Conservation (phyloP, 2,329 filamentous ascomycete genomes). For the Fonsecaea nubica region DNA sequence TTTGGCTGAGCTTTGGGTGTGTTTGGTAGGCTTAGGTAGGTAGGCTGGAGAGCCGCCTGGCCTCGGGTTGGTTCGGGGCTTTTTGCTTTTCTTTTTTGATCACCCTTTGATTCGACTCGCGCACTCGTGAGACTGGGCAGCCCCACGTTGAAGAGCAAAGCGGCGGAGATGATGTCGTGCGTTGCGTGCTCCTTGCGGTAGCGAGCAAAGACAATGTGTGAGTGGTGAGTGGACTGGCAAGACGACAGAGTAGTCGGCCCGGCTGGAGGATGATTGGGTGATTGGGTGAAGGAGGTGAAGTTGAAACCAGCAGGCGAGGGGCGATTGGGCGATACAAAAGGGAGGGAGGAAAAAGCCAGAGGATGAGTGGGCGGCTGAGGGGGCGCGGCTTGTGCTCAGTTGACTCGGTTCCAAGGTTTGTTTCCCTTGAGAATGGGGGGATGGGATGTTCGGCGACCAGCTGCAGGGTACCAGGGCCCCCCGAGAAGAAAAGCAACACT, state of each 20-base stretch:
- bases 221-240: conserved; percentile 27
- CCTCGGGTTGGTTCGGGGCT: conserved; percentile 25
- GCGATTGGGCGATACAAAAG: conserved; percentile 36
- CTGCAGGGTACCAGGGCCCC: neutral
- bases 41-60: conserved; percentile 21
- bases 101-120: conserved; percentile 2
- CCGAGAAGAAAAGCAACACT: neutral
- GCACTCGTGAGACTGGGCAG: conserved; percentile 5
- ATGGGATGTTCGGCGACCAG: conserved; percentile 2
- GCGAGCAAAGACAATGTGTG: conserved; percentile 18
- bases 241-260: conserved; percentile 5
- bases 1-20: neutral
- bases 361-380: conserved; percentile 22
- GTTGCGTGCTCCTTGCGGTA: conserved; percentile 21
- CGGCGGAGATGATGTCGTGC: conserved; percentile 23
- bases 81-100: conserved; percentile 6
- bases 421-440: neutral
- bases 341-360: conserved; percentile 26
- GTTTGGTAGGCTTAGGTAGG: conserved; percentile 2
- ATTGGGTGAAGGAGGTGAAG: conserved; percentile 34
- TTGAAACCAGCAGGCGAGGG: conserved; percentile 28
- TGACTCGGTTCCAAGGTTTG: conserved; percentile 5
- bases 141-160: conserved; percentile 28
- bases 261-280: conserved; percentile 38
- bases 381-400: conserved; percentile 4